These are phyloP conservation scores for Akanthomyces lecanii DNA, from an alignment of 2,329 filamentous ascomycete genomes.

Conservation along the genomic window DNA sequence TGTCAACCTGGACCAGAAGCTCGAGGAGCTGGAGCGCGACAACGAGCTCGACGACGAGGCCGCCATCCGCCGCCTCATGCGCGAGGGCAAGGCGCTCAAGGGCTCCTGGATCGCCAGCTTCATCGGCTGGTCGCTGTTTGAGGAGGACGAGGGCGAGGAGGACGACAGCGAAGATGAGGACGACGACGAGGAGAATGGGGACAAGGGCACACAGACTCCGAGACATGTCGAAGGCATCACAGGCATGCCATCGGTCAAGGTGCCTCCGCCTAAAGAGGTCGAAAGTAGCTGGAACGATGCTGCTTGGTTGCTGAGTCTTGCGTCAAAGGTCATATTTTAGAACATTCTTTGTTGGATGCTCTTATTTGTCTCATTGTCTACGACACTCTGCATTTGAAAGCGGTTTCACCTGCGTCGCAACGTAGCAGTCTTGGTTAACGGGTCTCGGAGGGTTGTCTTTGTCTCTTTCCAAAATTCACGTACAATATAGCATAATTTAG, in stretches of 20 bases:
- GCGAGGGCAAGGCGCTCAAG: constrained; percentile 46
- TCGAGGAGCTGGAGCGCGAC: constrained; percentile 51
- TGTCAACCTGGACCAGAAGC: constrained; percentile 56
- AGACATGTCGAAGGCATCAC: constrained; percentile 39
- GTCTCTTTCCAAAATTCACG: neutral
- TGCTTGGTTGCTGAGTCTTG: constrained; percentile 63
- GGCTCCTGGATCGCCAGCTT: constrained; percentile 57
- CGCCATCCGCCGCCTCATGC: constrained; percentile 53
- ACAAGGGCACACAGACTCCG: constrained; percentile 31
- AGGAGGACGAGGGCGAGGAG: constrained; percentile 53
- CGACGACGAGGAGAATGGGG: constrained; percentile 26
- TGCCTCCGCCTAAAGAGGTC: constrained; percentile 47
- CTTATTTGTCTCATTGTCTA: neutral
- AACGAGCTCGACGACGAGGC: constrained; percentile 54
- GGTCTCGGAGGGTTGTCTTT: neutral
- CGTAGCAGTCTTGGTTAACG: neutral
- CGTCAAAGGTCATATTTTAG: constrained; percentile 57
- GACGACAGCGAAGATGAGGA: constrained; percentile 39
- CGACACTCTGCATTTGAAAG: neutral
- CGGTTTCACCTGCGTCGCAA: neutral
- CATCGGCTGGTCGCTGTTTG: constrained; percentile 58
- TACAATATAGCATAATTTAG: neutral
- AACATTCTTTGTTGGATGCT: neutral
- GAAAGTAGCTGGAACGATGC: constrained; percentile 63
- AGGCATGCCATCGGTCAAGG: constrained; percentile 39